A percentile compares a stretch with the other conserved stretches of the same genome.
Conservation (phyloP, 148 eudicot genomes). For the Amaranthus hypochondriacus region DNA sequence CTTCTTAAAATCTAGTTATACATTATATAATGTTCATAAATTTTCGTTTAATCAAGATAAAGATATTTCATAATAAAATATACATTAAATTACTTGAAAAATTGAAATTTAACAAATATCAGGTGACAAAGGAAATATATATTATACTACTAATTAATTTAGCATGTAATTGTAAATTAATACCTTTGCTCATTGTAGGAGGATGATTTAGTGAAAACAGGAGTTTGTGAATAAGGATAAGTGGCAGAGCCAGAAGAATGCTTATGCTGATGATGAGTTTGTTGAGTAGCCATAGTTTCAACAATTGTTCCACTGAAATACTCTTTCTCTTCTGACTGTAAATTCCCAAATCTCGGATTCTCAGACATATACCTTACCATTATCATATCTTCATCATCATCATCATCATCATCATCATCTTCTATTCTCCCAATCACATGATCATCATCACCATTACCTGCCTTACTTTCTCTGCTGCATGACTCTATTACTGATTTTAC, state of each 20-base stretch:
- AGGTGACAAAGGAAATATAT: too few species aligned
- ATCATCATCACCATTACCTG: neutral
- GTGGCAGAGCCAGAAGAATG: conserved; percentile 16
- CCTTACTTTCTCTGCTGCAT: neutral
- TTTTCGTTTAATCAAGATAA: too few species aligned
- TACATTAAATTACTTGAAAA: too few species aligned
- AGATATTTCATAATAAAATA: too few species aligned
- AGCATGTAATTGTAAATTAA: too few species aligned
- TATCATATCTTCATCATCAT: conserved; percentile 48
- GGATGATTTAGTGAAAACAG: conserved; percentile 56
- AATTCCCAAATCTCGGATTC: conserved; percentile 81
- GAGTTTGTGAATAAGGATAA: neutral
- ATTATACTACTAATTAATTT: too few species aligned
- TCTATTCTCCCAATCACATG: neutral
- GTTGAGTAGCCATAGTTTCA: conserved; percentile 36
- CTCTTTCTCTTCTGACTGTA: conserved; percentile 78
- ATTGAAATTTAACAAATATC: too few species aligned
- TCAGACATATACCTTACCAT: conserved; percentile 82
- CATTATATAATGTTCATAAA: too few species aligned
- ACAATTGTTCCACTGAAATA: conserved; percentile 90
- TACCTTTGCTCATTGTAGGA: conserved; percentile 86
- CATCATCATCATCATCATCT: conserved; percentile 19
- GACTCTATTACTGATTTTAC: neutral
- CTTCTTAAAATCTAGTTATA: too few species aligned
- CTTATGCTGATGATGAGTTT: conserved; percentile 20